Percentiles rank a stretch among this genome's conserved stretches.
Evolutionary conservation across 2,329 filamentous ascomycete genomes (phyloP).

Genomic region (Colletotrichum sp.): DNA sequence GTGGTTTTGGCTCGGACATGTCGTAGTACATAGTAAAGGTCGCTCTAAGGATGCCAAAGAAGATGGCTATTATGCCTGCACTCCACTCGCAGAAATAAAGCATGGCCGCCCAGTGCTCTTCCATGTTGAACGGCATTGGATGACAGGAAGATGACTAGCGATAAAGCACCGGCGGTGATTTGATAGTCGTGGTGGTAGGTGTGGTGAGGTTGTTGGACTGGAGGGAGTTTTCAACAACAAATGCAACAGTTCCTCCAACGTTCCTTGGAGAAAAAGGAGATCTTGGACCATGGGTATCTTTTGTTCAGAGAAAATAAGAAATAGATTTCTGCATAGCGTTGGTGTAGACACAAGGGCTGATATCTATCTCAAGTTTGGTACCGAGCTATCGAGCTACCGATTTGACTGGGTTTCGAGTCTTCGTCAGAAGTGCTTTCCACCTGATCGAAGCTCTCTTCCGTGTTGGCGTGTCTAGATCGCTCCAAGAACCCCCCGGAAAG

Average conservation of each 20-base stretch:
- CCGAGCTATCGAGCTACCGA: background rate
- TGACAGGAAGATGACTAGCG: background rate
- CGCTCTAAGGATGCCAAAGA: rapidly evolving
- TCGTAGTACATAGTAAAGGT: background rate
- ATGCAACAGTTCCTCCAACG: background rate
- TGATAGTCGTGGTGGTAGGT: background rate
- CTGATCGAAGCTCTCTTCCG: background rate
- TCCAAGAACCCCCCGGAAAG: background rate
- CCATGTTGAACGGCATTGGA: background rate
- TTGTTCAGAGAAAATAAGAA: rapidly evolving
- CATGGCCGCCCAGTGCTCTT: background rate
- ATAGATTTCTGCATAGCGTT: rapidly evolving
- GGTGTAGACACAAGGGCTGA: background rate
- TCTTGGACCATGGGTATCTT: rapidly evolving
- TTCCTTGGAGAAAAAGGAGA: background rate
- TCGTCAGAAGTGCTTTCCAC: background rate
- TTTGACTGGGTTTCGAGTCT: background rate
- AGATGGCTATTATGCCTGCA: background rate
- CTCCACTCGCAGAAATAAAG: background rate
- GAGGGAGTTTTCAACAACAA: background rate
- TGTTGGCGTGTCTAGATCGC: background rate
- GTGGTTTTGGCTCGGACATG: background rate
- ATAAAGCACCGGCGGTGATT: background rate
- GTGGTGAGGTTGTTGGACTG: background rate
- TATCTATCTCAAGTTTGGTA: rapidly evolving